Evolutionary conservation across 345 rosid genomes (phyloP), one percentile per base, ranked within the genome.

Genomic region (Salix purpurea): DNA sequence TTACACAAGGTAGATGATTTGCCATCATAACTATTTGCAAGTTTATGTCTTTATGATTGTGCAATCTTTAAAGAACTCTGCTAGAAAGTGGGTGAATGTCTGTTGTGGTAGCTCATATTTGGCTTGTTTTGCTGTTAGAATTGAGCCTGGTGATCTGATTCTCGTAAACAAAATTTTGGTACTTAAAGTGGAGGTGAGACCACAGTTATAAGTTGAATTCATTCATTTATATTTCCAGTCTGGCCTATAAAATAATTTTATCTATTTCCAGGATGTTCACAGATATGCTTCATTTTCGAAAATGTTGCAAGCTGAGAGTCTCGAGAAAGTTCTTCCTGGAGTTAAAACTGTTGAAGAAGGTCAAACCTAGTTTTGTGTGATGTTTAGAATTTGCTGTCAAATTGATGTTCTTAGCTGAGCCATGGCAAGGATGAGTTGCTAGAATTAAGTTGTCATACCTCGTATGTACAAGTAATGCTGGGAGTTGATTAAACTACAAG

Each of bases 111-210:
- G 5, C n/a, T 54, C 52, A 69, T 52, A 28, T 64, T 28, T 44
- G 23, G 24, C 64, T 50, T 74, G 19, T 79, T 81, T 81, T 82
- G 70, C 60, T 74, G 67, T 78, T 85, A 94, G 97, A 73, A 88
- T 94, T 67, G 76, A 74, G 56, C 70, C 89, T 1, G 91, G 92
- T 72, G 87, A 77, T 48, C 82, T 88, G 75, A 80, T 92, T 72
- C 85, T 94, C 60, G 74, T 89, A 69, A 94, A 91, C 77, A 86
- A 88, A 82, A 86, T 87, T 76, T 69, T 91, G 87, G 84, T 90
- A 78, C 86, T 90, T 77, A 77, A 91, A 82, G 97, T 92, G 83
- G 84, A 91, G 97, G 97, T 94, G 76, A 85, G 79, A 52, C 39
- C 34, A 21, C 50, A 48, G 24, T 34, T 67, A 42, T 67, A 2